A percentile compares a stretch with the other conserved stretches of the same genome.
Evolutionary conservation across 2,329 filamentous ascomycete species (phyloP).

Genomic region (Gyromitra esculenta): DNA sequence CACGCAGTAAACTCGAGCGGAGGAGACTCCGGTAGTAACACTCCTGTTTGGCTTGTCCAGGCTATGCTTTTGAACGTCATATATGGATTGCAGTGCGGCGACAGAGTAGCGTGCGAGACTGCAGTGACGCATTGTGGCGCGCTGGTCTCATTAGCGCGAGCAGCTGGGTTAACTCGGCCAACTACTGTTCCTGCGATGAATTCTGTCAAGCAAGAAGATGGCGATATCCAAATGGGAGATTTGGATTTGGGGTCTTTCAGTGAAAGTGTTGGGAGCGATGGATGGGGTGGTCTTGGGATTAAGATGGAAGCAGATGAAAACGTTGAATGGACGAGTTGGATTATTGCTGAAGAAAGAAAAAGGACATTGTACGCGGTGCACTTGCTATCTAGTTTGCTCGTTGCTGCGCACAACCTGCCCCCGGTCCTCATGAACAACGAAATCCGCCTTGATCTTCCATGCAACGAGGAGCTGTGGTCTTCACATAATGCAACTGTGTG

Average conservation of each 20-base stretch:
- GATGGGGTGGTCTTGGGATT: conserved; percentile 58
- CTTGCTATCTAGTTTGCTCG: conserved; percentile 86
- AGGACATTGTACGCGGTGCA: conserved; percentile 92
- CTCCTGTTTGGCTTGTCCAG: conserved; percentile 93
- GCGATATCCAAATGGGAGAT: conserved; percentile 69
- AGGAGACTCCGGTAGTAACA: conserved; percentile 62
- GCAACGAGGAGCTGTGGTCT: conserved; percentile 89
- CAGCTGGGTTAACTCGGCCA: conserved; percentile 77
- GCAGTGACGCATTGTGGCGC: conserved; percentile 91
- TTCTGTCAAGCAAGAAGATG: conserved; percentile 62
- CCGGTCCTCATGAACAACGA: conserved; percentile 94
- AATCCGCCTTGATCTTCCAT: conserved; percentile 86
- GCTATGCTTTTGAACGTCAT: conserved; percentile 96
- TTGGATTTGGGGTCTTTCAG: conserved; percentile 62
- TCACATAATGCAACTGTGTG: conserved; percentile 86
- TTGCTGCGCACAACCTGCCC: conserved; percentile 91
- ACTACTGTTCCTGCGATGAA: conserved; percentile 57
- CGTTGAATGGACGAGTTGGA: conserved; percentile 89
- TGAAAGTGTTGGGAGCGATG: conserved; percentile 57
- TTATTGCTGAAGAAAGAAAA: conserved; percentile 86
- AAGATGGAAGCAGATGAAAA: conserved; percentile 66
- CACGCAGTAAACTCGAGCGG: conserved; percentile 66
- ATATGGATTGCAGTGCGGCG: conserved; percentile 92
- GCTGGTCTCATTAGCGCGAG: conserved; percentile 87
- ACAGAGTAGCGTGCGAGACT: conserved; percentile 89